Conservation (phyloP, 768 basidiomycete species). For the Lactarius deliciosus region DNA sequence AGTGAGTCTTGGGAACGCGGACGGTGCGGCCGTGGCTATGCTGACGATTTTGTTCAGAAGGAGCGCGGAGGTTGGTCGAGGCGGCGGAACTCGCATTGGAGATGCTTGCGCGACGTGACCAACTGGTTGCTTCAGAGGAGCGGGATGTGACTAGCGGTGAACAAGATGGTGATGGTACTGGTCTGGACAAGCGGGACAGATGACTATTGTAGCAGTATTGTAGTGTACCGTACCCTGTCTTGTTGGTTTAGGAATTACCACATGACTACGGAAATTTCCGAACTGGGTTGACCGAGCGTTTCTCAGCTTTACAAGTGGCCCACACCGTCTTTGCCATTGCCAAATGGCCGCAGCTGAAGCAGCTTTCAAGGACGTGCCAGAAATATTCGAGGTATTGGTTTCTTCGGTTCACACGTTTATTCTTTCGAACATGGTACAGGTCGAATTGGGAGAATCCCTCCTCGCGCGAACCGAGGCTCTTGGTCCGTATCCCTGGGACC, state of each 20-base stretch:
- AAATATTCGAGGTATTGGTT: constrained; percentile 84
- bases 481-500: constrained; percentile 52
- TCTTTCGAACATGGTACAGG: constrained; percentile 43
- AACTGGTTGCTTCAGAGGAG: constrained; percentile 18
- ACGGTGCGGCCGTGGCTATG: not conserved
- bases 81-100: constrained; percentile 38
- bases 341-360: constrained; percentile 52
- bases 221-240: too few species aligned
- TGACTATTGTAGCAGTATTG: too few species aligned
- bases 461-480: constrained; percentile 89
- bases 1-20: constrained; percentile 36
- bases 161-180: not conserved
- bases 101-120: constrained; percentile 37
- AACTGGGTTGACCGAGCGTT: constrained; percentile 23
- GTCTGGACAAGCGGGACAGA: too few species aligned
- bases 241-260: not conserved
- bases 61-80: constrained; percentile 36
- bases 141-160: not conserved
- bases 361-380: constrained; percentile 90
- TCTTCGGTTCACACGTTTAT: not conserved
- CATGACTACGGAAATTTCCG: constrained; percentile 13
- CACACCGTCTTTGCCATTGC: not conserved
- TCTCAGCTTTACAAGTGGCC: not conserved
- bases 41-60: constrained; percentile 32
- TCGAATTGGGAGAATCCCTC: constrained; percentile 87